phyloP scores from a whole-genome alignment of 208 protist genomes.

The Entamoeba invadens region DNA sequence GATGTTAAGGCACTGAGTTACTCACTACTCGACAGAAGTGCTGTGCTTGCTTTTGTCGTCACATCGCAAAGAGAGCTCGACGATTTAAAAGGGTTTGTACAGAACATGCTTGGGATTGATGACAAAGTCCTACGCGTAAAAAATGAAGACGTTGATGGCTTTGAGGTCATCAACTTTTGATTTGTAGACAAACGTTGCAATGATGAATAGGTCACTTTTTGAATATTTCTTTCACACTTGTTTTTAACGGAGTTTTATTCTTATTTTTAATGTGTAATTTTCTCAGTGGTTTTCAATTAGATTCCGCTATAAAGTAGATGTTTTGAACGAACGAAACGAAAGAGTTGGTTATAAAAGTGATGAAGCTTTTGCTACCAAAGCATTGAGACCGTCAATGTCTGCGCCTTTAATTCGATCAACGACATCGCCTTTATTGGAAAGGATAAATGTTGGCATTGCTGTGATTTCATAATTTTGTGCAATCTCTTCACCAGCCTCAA shows the following conservation, averaged over 20 bases:
- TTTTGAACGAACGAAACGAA: too few species aligned
- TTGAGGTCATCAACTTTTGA: not conserved
- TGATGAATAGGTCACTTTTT: too few species aligned
- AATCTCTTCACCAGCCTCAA: not conserved
- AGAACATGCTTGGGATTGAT: not conserved
- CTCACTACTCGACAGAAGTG: not conserved
- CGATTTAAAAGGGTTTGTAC: not conserved
- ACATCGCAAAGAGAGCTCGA: not conserved
- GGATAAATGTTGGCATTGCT: not conserved
- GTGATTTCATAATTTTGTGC: not conserved
- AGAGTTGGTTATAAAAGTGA: too few species aligned
- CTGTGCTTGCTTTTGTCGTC: not conserved
- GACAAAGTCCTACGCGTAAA: not conserved
- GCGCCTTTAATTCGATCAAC: not conserved
- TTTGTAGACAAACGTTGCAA: too few species aligned
- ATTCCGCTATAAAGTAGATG: too few species aligned
- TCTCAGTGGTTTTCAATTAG: too few species aligned
- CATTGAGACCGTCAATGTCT: too few species aligned
- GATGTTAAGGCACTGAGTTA: not conserved
- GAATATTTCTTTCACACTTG: too few species aligned
- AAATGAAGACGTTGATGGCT: not conserved
- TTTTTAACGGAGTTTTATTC: too few species aligned
- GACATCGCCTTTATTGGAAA: not conserved
- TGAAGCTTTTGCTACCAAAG: too few species aligned
- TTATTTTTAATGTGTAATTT: too few species aligned